Evolutionary conservation across 305 asterid species (phyloP), one percentile per base, ranked within the genome.

Genomic region (Solanum chacoense): DNA sequence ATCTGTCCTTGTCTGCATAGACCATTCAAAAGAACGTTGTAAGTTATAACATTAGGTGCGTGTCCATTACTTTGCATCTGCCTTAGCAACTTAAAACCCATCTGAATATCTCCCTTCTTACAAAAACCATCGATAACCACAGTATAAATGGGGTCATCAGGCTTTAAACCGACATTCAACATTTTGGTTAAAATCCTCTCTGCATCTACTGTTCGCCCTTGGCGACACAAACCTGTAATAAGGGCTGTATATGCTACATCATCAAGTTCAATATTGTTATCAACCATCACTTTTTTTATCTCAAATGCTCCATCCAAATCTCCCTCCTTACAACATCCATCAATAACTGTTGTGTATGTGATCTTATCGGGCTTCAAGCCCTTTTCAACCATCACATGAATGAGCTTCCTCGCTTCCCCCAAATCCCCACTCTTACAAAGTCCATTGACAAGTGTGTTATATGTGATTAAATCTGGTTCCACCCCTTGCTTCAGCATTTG

Each of bases 301-400:
- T 94, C 89, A 71, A 93, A 87, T 24, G 98, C 98, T 36, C 90
- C 86, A 84, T 94, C 95, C 85, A 95, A 36, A 93, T 97, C 95
- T 29, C 98, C 98, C 65, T 85, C 95, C 90, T 93, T 92, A 90
- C 98, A 97, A 78, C 91, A 90, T 74, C 98, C 98, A 85, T 94
- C 94, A 13, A 96, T 93, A 11, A 94, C 95, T 71, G 95, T 90
- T 8, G 98, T 97, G 90, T 93, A 96, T n/a, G 99, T 96, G 83
- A 95, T 89, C 90, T 89, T 97, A 88, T 97, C 99, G 4, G 98
- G 97, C 93, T 94, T 96, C 91, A 96, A 89, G 40, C 98, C 98
- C 90, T 93, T 96, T 85, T 34, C 35, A 6, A 77, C 90, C 98
- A 97, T 93, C 92, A 94, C 94, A 67, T 88, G 88, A 38, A 94